Conservation (phyloP, 371 early-diverging fungal genomes). For the Haplosporangium sp. region DNA sequence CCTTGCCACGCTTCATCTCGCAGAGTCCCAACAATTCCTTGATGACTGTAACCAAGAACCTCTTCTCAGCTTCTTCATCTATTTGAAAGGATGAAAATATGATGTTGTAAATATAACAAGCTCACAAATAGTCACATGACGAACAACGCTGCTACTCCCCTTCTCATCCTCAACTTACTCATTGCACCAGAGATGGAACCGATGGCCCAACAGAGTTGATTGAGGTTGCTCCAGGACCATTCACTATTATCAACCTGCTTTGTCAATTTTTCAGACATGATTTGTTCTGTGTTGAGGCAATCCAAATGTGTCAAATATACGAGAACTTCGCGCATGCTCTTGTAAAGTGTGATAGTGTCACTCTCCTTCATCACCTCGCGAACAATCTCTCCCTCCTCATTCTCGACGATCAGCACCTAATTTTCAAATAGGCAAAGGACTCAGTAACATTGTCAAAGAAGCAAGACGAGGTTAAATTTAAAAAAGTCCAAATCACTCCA, state of each 20-base stretch:
- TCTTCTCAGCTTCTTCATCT: slow-evolving; percentile 94
- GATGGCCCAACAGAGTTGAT: slow-evolving; percentile 99
- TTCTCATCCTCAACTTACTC: slow-evolving; percentile 55
- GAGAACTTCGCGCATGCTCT: slow-evolving; percentile 98
- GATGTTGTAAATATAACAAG: neutral
- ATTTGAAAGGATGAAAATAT: neutral
- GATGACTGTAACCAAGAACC: slow-evolving; percentile 98
- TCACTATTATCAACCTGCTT: slow-evolving; percentile 95
- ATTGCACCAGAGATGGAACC: slow-evolving; percentile 98
- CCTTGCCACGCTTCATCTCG: slow-evolving; percentile 96
- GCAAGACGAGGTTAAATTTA: neutral
- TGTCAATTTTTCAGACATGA: slow-evolving; percentile 93
- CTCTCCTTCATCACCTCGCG: slow-evolving; percentile 98
- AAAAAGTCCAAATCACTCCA: slow-evolving; percentile 18
- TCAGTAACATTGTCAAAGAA: neutral
- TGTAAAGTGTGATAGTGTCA: slow-evolving; percentile 98
- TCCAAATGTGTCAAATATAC: slow-evolving; percentile 98
- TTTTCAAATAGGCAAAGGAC: neutral
- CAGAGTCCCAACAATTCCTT: slow-evolving; percentile 95
- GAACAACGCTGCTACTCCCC: neutral
- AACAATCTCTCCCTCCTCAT: slow-evolving; percentile 99
- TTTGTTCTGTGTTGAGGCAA: slow-evolving; percentile 89
- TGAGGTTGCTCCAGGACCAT: slow-evolving; percentile 97
- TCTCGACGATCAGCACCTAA: slow-evolving; percentile 97
- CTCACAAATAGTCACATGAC: neutral